phyloP scores from a whole-genome alignment of 768 basidiomycete species.

The Boletus reticulatus region DNA sequence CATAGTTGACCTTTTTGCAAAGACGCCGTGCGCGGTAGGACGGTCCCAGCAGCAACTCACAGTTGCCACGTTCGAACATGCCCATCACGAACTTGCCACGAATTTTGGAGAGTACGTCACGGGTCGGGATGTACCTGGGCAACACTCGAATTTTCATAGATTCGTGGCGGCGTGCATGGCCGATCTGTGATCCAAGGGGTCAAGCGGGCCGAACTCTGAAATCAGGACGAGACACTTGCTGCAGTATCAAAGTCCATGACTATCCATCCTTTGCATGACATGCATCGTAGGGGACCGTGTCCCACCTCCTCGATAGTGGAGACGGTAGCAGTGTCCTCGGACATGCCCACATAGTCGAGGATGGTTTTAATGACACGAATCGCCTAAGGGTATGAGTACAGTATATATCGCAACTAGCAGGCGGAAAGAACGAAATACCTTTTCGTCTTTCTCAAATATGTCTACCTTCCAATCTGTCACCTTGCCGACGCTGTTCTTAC shows the following conservation, averaged over 20 bases:
- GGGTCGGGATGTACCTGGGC: neutral
- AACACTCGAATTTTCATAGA: conserved; percentile 42
- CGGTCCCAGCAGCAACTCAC: conserved; percentile 18
- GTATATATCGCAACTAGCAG: neutral
- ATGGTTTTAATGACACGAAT: conserved; percentile 41
- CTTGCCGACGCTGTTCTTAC: conserved; percentile 14
- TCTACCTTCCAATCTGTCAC: conserved; percentile 44
- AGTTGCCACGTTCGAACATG: conserved; percentile 24
- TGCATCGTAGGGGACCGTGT: conserved; percentile 41
- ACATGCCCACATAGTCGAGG: conserved; percentile 30
- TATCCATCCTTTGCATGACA: conserved; percentile 47
- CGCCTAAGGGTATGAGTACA: conserved; percentile 37
- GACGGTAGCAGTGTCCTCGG: conserved; percentile 32
- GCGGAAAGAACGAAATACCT: conserved; percentile 35
- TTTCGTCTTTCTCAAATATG: conserved; percentile 57
- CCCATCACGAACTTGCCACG: too few relatives aligned
- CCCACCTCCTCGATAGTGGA: conserved; percentile 19
- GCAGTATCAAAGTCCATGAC: conserved; percentile 47
- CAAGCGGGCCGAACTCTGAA: neutral
- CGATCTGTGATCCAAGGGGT: conserved; percentile 40
- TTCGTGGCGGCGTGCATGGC: conserved; percentile 65
- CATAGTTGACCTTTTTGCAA: conserved; percentile 40
- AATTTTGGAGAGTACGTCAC: too few relatives aligned
- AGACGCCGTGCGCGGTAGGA: conserved; percentile 22
- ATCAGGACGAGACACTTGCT: conserved; percentile 32